phyloP scores from a whole-genome alignment of 495 filamentous ascomycete species.

The Aspergillus avenaceus region DNA sequence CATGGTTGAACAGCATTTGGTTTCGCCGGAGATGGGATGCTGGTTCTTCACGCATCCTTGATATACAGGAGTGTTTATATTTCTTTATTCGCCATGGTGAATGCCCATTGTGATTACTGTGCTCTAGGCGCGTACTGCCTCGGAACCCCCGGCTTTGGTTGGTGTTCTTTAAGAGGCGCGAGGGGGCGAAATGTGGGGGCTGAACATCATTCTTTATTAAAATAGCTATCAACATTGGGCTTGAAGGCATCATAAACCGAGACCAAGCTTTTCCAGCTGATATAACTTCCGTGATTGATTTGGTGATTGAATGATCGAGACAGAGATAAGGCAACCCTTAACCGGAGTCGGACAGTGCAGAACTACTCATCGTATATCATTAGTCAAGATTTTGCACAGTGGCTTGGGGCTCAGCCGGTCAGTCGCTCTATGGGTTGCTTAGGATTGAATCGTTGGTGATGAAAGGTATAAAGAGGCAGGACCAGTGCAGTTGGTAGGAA shows the following conservation, averaged over 20 bases:
- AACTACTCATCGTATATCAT: no score
- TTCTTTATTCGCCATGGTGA: constrained; percentile 10
- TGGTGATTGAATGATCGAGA: no score
- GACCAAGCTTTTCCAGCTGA: no score
- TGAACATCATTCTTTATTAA: neutral
- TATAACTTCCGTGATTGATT: no score
- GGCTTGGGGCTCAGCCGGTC: no score
- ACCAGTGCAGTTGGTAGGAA: neutral
- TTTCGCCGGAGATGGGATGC: constrained; percentile 3
- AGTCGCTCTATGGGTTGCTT: no score
- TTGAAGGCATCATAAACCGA: no score
- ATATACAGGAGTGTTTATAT: constrained; percentile 10
- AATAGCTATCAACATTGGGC: neutral
- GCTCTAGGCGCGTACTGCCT: neutral
- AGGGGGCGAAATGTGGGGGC: neutral
- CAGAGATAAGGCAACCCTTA: no score
- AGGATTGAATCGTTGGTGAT: neutral
- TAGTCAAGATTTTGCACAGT: no score
- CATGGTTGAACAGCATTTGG: neutral
- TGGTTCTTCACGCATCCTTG: constrained; percentile 10
- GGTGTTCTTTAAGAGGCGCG: neutral
- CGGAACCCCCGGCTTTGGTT: constrained; percentile 3
- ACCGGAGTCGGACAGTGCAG: no score
- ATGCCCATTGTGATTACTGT: neutral
- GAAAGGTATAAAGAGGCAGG: neutral